phyloP scores from a whole-genome alignment of 2,329 filamentous ascomycete species.

The Emmonsiellopsis sp. region DNA sequence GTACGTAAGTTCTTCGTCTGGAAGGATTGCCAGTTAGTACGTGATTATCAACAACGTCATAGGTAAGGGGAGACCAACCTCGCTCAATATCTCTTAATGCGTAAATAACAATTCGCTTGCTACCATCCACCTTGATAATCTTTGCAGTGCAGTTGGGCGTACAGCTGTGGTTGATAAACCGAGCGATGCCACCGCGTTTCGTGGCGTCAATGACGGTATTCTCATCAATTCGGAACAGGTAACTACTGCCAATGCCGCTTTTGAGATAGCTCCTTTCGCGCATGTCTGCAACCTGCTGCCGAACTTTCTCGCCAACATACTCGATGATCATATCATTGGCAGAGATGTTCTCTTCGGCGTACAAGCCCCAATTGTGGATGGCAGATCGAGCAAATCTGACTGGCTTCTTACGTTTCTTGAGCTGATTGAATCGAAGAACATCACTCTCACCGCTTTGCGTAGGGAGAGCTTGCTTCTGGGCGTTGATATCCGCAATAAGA shows the following conservation, averaged over 20 bases:
- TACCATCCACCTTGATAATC: constrained; percentile 97
- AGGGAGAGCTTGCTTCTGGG: constrained; percentile 68
- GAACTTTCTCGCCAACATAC: constrained; percentile 94
- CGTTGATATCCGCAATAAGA: constrained; percentile 87
- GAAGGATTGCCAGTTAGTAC: constrained; percentile 19
- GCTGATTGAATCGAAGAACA: constrained; percentile 92
- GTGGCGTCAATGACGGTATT: constrained; percentile 96
- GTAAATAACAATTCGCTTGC: constrained; percentile 98
- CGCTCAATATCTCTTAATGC: constrained; percentile 87
- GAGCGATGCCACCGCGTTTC: constrained; percentile 94
- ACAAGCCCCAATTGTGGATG: constrained; percentile 97
- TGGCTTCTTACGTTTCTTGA: constrained; percentile 98
- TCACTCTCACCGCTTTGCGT: constrained; percentile 73
- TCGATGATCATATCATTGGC: constrained; percentile 99
- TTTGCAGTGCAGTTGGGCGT: constrained; percentile 98
- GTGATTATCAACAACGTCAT: neutral
- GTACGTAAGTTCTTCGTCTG: constrained; percentile 98
- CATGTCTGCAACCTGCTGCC: constrained; percentile 95
- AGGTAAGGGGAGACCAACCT: constrained; percentile 53
- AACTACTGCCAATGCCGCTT: constrained; percentile 94
- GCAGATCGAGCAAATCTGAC: constrained; percentile 96
- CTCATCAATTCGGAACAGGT: constrained; percentile 96
- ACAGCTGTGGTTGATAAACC: constrained; percentile 97
- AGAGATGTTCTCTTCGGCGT: constrained; percentile 93
- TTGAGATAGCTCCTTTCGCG: constrained; percentile 86